Conservation (phyloP, 2,329 filamentous ascomycete genomes). For the Microthyrium microscopicum region DNA sequence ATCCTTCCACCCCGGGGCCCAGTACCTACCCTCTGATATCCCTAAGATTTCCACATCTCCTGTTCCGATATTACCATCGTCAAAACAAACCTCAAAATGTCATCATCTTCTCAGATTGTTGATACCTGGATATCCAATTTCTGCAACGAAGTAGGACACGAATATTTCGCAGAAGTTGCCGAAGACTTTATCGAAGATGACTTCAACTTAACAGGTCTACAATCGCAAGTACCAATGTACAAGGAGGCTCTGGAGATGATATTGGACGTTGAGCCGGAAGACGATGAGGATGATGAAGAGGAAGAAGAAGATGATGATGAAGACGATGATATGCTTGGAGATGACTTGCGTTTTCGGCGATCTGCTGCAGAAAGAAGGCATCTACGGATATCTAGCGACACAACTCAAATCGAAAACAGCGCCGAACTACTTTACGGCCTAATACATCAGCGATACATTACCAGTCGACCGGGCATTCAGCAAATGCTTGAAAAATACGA, state of each 20-base stretch:
- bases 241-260: constrained; percentile 99
- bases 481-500: constrained; percentile 99
- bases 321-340: constrained; percentile 26
- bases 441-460: constrained; percentile 97
- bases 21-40: too few relatives aligned
- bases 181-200: constrained; percentile 99
- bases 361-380: constrained; percentile 43
- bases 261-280: constrained; percentile 90
- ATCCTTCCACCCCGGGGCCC: too few relatives aligned
- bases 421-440: constrained; percentile 97
- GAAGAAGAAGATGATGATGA: constrained; percentile 50
- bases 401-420: constrained; percentile 90
- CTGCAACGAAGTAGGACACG: constrained; percentile 85
- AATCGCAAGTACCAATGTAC: constrained; percentile 94
- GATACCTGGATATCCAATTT: constrained; percentile 99
- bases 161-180: constrained; percentile 97
- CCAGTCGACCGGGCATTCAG: constrained; percentile 86
- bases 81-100: constrained; percentile 26
- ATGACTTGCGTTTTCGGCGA: constrained; percentile 30
- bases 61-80: neutral
- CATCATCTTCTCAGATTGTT: constrained; percentile 39
- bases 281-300: constrained; percentile 74
- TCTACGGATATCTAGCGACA: constrained; percentile 74
- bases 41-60: neutral
- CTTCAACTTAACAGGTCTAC: constrained; percentile 92